Evolutionary conservation across 2,329 filamentous ascomycete species (phyloP), one percentile per base, ranked within the genome.

Genomic region (Arthrinium puccinioides): DNA sequence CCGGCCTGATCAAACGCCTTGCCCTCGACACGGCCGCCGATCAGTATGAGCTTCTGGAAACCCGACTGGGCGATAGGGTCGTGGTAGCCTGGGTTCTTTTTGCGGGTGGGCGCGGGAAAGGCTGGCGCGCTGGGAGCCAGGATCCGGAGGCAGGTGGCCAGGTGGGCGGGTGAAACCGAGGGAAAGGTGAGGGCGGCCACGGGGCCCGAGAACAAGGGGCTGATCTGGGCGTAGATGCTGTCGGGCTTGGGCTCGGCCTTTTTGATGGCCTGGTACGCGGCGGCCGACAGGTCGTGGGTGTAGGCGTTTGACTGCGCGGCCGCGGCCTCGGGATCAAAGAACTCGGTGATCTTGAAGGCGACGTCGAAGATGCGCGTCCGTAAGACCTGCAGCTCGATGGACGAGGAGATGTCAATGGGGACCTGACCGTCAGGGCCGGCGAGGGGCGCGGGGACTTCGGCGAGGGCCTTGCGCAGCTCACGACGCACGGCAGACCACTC

Each of bases 281-380:
- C 60, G 32, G 59, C 51, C 2, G 75, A 79, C 14, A 79, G 57
- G 49, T 79, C 75, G 54, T 79, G 66, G 36, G 55, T 59, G 51
- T 66, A 66, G 55, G 44, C 61, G 50, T 48, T 69, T 4, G 59
- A 50, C 21, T 54, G 51, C 11, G 57, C 51, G 5, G 57, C 48
- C 14, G 65, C 60, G 4, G 48, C 58, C 26, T 62, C 62, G 44
- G 70, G 74, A 56, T 75, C 75, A 56, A 77, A 94, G 63, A 88
- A 94, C 56, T 97, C 90, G 43, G 89, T 81, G 36, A 97, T 76
- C 47, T 84, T 82, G 44, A 97, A 67, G 2, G 90, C 89, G 14
- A 86, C 79, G 47, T 82, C 81, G 57, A 98, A 87, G 55, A 98
- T 94, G 54, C 86, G 84, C 11, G 87, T 92, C 55, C 92, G 83